These are phyloP conservation scores for Protomyces arabidopsidicola DNA, from an alignment of 1,139 yeast genomes.

Conservation along the genomic window DNA sequence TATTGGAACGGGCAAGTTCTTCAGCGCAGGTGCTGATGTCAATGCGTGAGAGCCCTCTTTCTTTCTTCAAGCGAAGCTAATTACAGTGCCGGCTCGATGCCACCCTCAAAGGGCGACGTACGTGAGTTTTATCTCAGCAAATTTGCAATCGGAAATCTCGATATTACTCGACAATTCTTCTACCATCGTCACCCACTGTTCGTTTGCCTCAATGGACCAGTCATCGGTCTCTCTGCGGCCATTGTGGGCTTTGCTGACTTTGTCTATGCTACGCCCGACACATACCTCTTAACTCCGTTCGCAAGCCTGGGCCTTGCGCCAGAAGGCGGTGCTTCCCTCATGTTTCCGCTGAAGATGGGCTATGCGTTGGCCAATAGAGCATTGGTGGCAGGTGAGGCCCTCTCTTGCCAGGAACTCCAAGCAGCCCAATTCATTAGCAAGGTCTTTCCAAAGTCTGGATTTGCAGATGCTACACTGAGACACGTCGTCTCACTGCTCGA, in stretches of 20 bases:
- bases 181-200: constrained; percentile 69
- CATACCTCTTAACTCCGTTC: constrained; percentile 69
- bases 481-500: constrained; percentile 59
- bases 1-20: constrained; percentile 68
- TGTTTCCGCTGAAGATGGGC: constrained; percentile 68
- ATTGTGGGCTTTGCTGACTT: constrained; percentile 71
- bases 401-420: constrained; percentile 56
- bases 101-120: constrained; percentile 4
- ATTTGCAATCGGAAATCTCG: constrained; percentile 67
- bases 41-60: constrained; percentile 39
- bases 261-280: constrained; percentile 62
- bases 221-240: constrained; percentile 72
- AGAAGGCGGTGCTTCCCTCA: constrained; percentile 73
- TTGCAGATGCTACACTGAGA: constrained; percentile 36
- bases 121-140: constrained; percentile 53
- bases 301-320: constrained; percentile 77
- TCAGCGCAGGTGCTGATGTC: constrained; percentile 84
- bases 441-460: constrained; percentile 45
- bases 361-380: constrained; percentile 72
- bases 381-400: constrained; percentile 62
- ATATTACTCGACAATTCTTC: constrained; percentile 62
- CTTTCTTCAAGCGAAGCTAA: constrained; percentile 26
- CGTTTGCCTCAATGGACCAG: constrained; percentile 82
- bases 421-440: constrained; percentile 61
- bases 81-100: not conserved